A percentile compares a stretch with the other conserved stretches of the same genome.
These are phyloP conservation scores for Mycena olivaceomarginata DNA, from an alignment of 768 basidiomycete species.

Conservation along the genomic window DNA sequence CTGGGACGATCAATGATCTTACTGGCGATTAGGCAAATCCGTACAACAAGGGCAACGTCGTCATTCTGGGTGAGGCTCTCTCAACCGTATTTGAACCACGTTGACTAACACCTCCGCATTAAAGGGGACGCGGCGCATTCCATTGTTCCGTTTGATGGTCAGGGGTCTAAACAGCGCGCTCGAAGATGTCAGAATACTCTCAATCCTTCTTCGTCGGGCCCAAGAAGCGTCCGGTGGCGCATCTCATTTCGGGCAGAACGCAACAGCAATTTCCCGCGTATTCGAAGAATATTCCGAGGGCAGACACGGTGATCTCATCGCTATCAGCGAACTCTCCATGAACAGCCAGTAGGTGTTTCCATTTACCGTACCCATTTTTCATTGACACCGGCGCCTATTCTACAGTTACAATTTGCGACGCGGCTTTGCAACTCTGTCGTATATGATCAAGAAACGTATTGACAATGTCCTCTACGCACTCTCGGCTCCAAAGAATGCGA, in stretches of 20 bases:
- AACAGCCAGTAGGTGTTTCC: slow-evolving; percentile 81
- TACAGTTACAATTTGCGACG: slow-evolving; percentile 85
- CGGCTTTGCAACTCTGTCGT: slow-evolving; percentile 76
- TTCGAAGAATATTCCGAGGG: slow-evolving; percentile 76
- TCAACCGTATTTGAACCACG: background rate
- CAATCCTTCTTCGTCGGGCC: slow-evolving; percentile 72
- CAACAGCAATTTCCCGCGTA: slow-evolving; percentile 57
- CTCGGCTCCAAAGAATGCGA: slow-evolving; percentile 58
- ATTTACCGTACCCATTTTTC: slow-evolving; percentile 39
- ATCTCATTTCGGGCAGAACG: slow-evolving; percentile 43
- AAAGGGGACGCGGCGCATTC: slow-evolving; percentile 86
- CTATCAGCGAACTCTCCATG: slow-evolving; percentile 84
- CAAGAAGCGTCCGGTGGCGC: slow-evolving; percentile 56
- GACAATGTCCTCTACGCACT: slow-evolving; percentile 72
- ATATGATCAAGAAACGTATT: slow-evolving; percentile 74
- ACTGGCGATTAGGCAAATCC: slow-evolving; percentile 27
- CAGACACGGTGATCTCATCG: slow-evolving; percentile 80
- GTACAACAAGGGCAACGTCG: slow-evolving; percentile 14
- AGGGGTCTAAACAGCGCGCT: slow-evolving; percentile 89
- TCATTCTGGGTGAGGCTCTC: slow-evolving; percentile 18
- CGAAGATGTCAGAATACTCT: slow-evolving; percentile 86
- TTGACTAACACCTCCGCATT: slow-evolving; percentile 55
- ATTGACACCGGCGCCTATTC: background rate
- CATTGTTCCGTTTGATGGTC: slow-evolving; percentile 88
- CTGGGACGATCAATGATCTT: slow-evolving; percentile 53